Base-by-base conservation (phyloP, 441 rosid genomes). In the Geranium incanum region DNA sequence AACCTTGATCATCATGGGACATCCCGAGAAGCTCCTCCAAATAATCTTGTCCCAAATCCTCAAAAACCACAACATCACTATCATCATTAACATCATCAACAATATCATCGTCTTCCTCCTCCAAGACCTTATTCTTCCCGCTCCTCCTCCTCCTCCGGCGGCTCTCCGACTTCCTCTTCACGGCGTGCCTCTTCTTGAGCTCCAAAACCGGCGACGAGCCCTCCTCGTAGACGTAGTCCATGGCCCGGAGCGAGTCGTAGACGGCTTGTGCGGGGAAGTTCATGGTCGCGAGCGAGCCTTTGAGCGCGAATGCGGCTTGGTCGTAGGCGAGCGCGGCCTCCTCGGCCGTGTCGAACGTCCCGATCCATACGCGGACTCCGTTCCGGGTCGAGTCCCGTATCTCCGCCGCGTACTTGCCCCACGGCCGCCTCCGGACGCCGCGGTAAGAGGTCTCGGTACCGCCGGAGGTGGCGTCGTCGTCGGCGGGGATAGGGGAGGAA, bases 341-440 rank as follows among this genome's bases (percentile, higher is more conserved):
- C 80, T 84, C 82, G 0, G 85, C 81, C 0, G 84, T 84, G 13
- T 84, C 76, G 16, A 84, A 84, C 15, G 86, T 84, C 68, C 86
- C 86, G 7, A 84, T 21, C 86, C 86, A 84, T 38, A 83, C 86
- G 8, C 86, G 48, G 19, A 77, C 80, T 3, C 86, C 84, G 1
- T 83, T 79, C 75, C 86, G 76, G 0, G 86, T 83, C 0, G 86
- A 81, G 74, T 81, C 86, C 50, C 86, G 72, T 67, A 83, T 83
- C 78, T 83, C 86, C 0, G 86, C 86, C 4, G 86, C 86, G 68
- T 70, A 83, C 69, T 83, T 83, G 6, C 86, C 86, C 86, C 85
- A 84, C 0, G 87, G 87, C 55, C 87, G 77, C 73, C 71, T 72
- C 79, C 87, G 66, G 2, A 84, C 87, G 1, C 85, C 85, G 23